Base-by-base conservation (phyloP, 805 yeast genomes). In the Isabelozyma gotoi region DNA sequence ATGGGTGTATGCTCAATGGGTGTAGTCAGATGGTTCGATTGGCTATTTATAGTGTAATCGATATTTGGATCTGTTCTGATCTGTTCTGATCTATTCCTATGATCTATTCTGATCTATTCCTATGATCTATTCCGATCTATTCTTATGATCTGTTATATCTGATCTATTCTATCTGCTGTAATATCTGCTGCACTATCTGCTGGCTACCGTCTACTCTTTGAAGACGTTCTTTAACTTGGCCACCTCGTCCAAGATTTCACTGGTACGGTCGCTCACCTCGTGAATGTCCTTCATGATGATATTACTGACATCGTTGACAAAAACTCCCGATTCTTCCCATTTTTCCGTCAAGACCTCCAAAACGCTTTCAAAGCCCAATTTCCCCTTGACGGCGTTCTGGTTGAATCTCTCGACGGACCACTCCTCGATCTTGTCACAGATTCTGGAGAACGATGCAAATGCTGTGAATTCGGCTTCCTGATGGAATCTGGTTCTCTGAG, bases 381-480 rank as follows among this genome's bases (percentile, higher is more conserved):
- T 85, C 21, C 99, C 99, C 53, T 79, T 79, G 42, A 66, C 67
- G 12, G 98, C 97, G 63, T 92, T 92, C 60, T 88, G 94, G 36
- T 83, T 81, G 64, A 92, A 94, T 60, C 97, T 73, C 57, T 87
- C 88, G 5, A 88, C 85, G 0, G 91, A 80, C 96, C 97, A 92
- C 39, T 89, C 95, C 63, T 92, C 99, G 48, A 92, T 73, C 62
- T 86, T 84, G 58, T 82, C 86, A 61, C 96, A 85, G 4, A 94
- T 65, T 45, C 80, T 76, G 42, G 74, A 66, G 65, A 89, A 76
- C 2, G 85, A 71, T 7, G 89, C 88, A 62, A 83, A 85, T 0
- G 98, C 96, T 2, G 90, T 84, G 53, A 92, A 88, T 50, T 86
- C 89, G 0, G 99, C 99, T 49, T 78, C 81, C 64, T 92, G 99